Percentiles rank a stretch among this genome's conserved stretches.
Evolutionary conservation across 768 basidiomycete genomes (phyloP).

Genomic region (Auriscalpium microsporum): DNA sequence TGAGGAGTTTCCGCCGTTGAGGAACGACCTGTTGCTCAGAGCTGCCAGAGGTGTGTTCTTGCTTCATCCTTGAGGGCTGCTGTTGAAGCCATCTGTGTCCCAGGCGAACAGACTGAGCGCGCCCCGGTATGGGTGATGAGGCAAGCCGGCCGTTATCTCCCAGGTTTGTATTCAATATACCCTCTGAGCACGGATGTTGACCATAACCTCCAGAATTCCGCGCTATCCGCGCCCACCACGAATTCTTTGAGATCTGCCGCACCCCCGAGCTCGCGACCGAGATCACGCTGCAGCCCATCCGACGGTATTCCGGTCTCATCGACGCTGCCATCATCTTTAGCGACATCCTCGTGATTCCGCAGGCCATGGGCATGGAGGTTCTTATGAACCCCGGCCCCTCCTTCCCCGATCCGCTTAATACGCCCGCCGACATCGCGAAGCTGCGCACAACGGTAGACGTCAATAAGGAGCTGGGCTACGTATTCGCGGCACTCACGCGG

Average conservation of each 20-base stretch:
- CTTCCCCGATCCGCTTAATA: constrained; percentile 80
- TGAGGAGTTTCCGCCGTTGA: neutral
- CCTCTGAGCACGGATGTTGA: neutral
- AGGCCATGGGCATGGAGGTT: constrained; percentile 94
- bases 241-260: constrained; percentile 93
- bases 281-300: constrained; percentile 90
- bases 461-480: constrained; percentile 79
- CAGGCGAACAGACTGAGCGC: constrained; percentile 79
- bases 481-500: constrained; percentile 84
- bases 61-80: neutral
- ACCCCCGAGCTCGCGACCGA: constrained; percentile 84
- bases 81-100: neutral
- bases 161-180: constrained; percentile 43
- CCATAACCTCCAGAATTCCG: constrained; percentile 67
- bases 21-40: neutral
- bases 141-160: constrained; percentile 91
- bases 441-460: constrained; percentile 63
- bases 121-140: constrained; percentile 99
- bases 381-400: constrained; percentile 89
- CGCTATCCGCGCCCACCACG: constrained; percentile 74
- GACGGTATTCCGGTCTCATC: constrained; percentile 74
- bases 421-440: constrained; percentile 62
- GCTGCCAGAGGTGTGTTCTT: neutral
- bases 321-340: constrained; percentile 98
- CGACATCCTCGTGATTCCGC: constrained; percentile 96